Conservation (phyloP, 129 eudicot species). For the Saussurea involucrata region DNA sequence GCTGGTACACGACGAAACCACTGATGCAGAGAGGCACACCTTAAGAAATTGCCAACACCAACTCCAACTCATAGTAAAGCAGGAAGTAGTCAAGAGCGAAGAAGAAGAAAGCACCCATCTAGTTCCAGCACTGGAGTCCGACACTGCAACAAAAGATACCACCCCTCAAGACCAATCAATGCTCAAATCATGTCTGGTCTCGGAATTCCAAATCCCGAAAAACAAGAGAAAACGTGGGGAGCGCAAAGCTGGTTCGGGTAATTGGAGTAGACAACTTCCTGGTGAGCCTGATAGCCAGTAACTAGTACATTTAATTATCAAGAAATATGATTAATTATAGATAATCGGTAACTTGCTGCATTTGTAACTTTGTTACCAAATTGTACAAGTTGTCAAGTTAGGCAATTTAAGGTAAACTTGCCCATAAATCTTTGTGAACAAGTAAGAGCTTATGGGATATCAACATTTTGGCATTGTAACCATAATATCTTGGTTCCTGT, state of each 20-base stretch:
- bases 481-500: not conserved
- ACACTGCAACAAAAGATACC: constrained; percentile 20
- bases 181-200: constrained; percentile 33
- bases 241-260: constrained; percentile 71
- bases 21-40: constrained; percentile 40
- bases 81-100: constrained; percentile 36
- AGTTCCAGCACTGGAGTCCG: constrained; percentile 26
- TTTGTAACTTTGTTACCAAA: constrained; percentile 19
- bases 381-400: constrained; percentile 13
- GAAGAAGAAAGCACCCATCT: constrained; percentile 42
- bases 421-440: constrained; percentile 19
- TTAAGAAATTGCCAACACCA: constrained; percentile 19
- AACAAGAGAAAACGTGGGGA: constrained; percentile 86
- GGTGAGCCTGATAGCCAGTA: constrained; percentile 58
- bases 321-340: constrained; percentile 7
- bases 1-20: constrained; percentile 42
- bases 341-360: not conserved
- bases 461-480: constrained; percentile 5
- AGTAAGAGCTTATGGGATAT: constrained; percentile 19
- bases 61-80: constrained; percentile 31
- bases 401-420: constrained; percentile 6
- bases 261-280: constrained; percentile 64
- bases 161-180: constrained; percentile 35
- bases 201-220: constrained; percentile 58
- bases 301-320: constrained; percentile 13